phyloP scores from a whole-genome alignment of 2,329 filamentous ascomycete species.

The Parascedosporium putredinis region DNA sequence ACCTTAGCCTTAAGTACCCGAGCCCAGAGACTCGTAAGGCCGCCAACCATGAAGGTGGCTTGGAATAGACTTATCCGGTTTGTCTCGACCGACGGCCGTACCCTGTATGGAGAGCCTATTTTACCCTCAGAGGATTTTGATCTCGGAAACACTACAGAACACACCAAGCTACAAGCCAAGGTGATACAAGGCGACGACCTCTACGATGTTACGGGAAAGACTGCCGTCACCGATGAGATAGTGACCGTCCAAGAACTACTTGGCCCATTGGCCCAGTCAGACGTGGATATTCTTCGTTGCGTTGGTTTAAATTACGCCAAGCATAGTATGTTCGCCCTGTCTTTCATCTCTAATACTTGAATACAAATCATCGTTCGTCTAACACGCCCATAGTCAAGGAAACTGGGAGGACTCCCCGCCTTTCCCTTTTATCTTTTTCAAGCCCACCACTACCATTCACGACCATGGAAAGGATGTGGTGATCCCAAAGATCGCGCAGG shows the following conservation, averaged over 20 bases:
- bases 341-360: neutral
- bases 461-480: conserved; percentile 27
- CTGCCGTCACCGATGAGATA: conserved; percentile 40
- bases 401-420: conserved; percentile 38
- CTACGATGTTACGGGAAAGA: conserved; percentile 34
- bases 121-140: conserved; percentile 43
- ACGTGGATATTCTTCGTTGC: conserved; percentile 57
- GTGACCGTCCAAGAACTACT: conserved; percentile 47
- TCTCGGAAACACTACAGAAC: conserved; percentile 33
- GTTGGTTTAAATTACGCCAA: conserved; percentile 63
- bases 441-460: conserved; percentile 29
- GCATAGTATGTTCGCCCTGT: conserved; percentile 30
- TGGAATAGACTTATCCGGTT: conserved; percentile 61
- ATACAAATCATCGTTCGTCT: neutral
- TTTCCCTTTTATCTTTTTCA: conserved; percentile 40
- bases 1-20: too few species aligned
- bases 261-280: conserved; percentile 50
- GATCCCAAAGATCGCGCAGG: conserved; percentile 37
- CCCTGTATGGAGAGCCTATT: conserved; percentile 67
- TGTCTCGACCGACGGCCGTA: conserved; percentile 56
- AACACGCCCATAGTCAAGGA: conserved; percentile 40
- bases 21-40: too few species aligned
- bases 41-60: too few species aligned
- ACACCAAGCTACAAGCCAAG: conserved; percentile 38
- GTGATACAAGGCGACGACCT: conserved; percentile 40